Percentiles rank a stretch among this genome's conserved stretches.
Conservation (phyloP, 2,329 filamentous ascomycete genomes). For the Cryphonectria japonica region DNA sequence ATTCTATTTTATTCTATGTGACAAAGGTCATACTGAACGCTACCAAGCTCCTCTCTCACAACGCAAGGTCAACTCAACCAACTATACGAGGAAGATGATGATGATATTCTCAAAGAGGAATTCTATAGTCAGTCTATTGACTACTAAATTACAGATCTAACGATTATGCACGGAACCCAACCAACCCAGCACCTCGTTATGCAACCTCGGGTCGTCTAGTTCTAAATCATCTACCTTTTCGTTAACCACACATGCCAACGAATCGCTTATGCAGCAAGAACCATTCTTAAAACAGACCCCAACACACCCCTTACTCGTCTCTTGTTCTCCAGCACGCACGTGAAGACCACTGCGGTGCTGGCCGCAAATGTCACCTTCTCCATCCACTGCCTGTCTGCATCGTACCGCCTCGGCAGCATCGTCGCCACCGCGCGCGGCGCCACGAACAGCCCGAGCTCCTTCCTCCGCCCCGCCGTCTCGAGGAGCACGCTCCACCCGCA, state of each 20-base stretch:
- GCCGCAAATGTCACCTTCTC: slow-evolving; percentile 69
- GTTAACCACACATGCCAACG: not conserved
- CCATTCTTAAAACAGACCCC: slow-evolving; percentile 60
- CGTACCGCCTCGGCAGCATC: slow-evolving; percentile 72
- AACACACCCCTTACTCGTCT: slow-evolving; percentile 69
- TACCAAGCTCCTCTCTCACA: not conserved
- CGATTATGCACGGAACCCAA: not conserved
- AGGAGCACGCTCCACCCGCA: slow-evolving; percentile 84
- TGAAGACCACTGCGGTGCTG: slow-evolving; percentile 72
- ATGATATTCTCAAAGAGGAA: not conserved
- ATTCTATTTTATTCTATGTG: not conserved
- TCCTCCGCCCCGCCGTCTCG: slow-evolving; percentile 66
- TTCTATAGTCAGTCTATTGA: not conserved
- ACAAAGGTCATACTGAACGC: not conserved
- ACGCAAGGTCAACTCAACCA: not conserved
- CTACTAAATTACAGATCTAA: not conserved
- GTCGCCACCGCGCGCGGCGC: slow-evolving; percentile 77
- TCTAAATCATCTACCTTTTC: not conserved
- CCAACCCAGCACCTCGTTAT: not conserved
- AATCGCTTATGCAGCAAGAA: slow-evolving; percentile 44
- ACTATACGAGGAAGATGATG: not conserved
- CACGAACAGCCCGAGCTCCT: slow-evolving; percentile 81
- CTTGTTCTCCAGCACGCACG: slow-evolving; percentile 65
- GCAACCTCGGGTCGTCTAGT: not conserved
- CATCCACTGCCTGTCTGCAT: slow-evolving; percentile 63